A percentile compares a stretch with the other conserved stretches of the same genome.
Conservation (phyloP, 2,329 filamentous ascomycete genomes). For the Fusarium dlaminii region DNA sequence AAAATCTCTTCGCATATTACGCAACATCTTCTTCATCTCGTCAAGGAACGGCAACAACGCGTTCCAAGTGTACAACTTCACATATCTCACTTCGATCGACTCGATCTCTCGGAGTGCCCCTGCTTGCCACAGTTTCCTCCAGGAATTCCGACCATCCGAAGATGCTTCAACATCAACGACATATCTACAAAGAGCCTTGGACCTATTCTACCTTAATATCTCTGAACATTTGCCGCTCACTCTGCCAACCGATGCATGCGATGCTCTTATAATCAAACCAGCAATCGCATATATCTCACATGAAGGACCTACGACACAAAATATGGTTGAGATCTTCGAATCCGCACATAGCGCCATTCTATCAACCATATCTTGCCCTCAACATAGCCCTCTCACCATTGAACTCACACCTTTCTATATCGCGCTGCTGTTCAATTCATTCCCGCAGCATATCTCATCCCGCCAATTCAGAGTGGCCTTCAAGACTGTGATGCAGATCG, state of each 20-base stretch:
- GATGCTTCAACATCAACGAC: conserved; percentile 44
- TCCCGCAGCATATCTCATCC: conserved; percentile 79
- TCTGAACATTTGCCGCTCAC: conserved; percentile 83
- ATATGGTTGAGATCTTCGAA: conserved; percentile 76
- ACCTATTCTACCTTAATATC: conserved; percentile 88
- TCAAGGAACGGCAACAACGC: conserved; percentile 75
- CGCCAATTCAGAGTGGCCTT: conserved; percentile 91
- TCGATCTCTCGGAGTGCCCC: conserved; percentile 76
- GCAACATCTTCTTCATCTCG: conserved; percentile 84
- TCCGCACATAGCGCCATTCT: conserved; percentile 86
- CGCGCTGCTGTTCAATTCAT: conserved; percentile 80
- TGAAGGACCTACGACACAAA: conserved; percentile 54
- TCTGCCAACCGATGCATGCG: conserved; percentile 72
- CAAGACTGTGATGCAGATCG: conserved; percentile 83
- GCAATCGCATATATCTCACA: conserved; percentile 76
- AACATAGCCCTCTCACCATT: conserved; percentile 76
- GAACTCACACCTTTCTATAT: conserved; percentile 84
- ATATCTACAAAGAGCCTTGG: conserved; percentile 73
- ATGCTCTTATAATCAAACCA: conserved; percentile 77
- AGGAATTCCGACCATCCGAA: conserved; percentile 62
- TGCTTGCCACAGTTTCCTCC: conserved; percentile 73
- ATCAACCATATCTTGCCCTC: conserved; percentile 81
- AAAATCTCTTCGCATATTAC: conserved; percentile 77
- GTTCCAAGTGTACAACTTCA: conserved; percentile 87
- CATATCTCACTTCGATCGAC: conserved; percentile 84